Evolutionary conservation across 1,139 yeast species (phyloP).

Genomic region (Pichia sp.): DNA sequence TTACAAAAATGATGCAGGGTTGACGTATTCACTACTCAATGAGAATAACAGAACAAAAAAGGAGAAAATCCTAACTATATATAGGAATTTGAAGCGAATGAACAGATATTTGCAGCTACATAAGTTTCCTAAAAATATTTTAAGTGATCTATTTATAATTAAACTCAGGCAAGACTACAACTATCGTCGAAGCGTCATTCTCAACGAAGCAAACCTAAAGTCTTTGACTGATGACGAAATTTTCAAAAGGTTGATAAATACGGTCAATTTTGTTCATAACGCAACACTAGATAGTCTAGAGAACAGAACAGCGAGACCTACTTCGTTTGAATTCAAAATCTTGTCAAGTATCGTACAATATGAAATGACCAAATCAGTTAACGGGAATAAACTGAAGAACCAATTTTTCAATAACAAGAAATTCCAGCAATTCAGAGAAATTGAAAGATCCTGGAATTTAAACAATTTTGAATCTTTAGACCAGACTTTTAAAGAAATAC

Average conservation of each 20-base stretch:
- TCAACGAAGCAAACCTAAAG: neutral
- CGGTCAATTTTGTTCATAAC: constrained; percentile 21
- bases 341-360: constrained; percentile 15
- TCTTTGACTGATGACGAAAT: constrained; percentile 7
- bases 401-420: constrained; percentile 4
- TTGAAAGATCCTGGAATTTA: constrained; percentile 4
- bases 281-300: constrained; percentile 12
- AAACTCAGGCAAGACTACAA: constrained; percentile 18
- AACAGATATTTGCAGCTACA: constrained; percentile 11
- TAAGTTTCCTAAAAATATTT: constrained; percentile 5
- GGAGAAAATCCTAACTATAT: constrained; percentile 10
- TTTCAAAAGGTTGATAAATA: constrained; percentile 14
- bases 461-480: neutral
- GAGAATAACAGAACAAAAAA: constrained; percentile 3
- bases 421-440: constrained; percentile 7
- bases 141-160: constrained; percentile 11
- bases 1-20: constrained; percentile 16
- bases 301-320: constrained; percentile 6
- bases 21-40: constrained; percentile 8
- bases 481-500: neutral
- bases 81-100: constrained; percentile 18
- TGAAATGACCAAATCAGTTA: constrained; percentile 14
- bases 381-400: neutral
- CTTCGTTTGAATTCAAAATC: constrained; percentile 9
- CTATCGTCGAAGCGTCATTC: constrained; percentile 9